Base-by-base conservation (phyloP, 176 grass and related monocot species). In the Bromus sterilis region DNA sequence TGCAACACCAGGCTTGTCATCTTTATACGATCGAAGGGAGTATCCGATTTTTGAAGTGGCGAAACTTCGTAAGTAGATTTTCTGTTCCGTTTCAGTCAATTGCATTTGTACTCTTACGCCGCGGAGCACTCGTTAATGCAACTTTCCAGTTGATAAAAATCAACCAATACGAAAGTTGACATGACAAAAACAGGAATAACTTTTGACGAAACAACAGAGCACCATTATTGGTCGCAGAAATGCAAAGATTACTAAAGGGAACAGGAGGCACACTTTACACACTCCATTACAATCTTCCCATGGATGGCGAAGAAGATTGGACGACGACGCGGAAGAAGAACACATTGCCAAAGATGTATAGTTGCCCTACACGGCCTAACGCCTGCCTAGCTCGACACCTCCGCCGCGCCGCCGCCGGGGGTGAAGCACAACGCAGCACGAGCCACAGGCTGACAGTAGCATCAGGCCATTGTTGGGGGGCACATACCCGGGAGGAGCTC, bases 291-390 rank as follows among this genome's bases (percentile, higher is more conserved):
- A 33, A 40, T 86, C 83, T 58, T 75, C 46, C 11, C 20, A 14
- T 33, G 28, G 37, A 63, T n/a, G n/a, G n/a, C n/a, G n/a, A n/a
- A n/a, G n/a, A 41, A 41, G 10, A 11, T 11, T 0, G 49, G 49
- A 53, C 7, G 36, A 37, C 7, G 36, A 37, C 18, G 49, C 20
- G 9, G 66, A 74, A 6, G 33, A 81, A 87, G 63, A 57, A 13
- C 53, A 73, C 43, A 73, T 29, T 91, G 89, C 89, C 89, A 87
- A 91, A 91, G 89, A 72, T 87, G 84, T 77, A 71, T 84, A 87
- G 89, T 87, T 91, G 89, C 89, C 89, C 85, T 91, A 91, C 76
- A 91, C 69, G 77, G 35, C 76, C 70, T 67, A n/a, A 55, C 84
- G 61, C 75, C 71, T 87, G 69, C 75, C 68, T 53, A 51, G 48